A percentile compares a stretch with the other conserved stretches of the same genome.
Conservation (phyloP, 2,329 filamentous ascomycete genomes). For the Ceratocystis variospora region DNA sequence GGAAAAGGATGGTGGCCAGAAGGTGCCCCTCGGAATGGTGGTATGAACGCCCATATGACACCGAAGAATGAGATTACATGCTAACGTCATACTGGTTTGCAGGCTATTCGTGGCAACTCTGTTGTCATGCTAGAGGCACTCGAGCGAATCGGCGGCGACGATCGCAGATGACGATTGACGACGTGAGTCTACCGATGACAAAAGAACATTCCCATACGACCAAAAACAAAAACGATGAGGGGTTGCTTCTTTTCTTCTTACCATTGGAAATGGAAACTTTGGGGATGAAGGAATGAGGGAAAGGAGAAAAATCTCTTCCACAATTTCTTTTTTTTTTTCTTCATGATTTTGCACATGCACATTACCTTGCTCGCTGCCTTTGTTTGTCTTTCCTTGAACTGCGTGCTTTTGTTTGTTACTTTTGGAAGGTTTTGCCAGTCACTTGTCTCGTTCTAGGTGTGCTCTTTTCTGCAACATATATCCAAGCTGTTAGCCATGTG, state of each 20-base stretch:
- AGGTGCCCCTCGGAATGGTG: constrained; percentile 81
- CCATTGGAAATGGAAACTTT: background rate
- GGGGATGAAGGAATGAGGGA: background rate
- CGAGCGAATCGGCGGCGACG: constrained; percentile 51
- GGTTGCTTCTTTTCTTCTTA: background rate
- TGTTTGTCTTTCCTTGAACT: constrained; percentile 1
- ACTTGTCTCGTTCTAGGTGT: background rate
- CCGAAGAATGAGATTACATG: background rate
- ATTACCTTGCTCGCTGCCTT: background rate
- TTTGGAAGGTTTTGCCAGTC: background rate
- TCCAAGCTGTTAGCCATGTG: background rate
- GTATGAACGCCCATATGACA: constrained; percentile 38
- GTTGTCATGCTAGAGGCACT: constrained; percentile 93
- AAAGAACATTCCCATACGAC: background rate
- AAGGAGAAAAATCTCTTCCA: background rate
- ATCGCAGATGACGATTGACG: constrained; percentile 31
- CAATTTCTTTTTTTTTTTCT: background rate
- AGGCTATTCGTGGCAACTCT: constrained; percentile 94
- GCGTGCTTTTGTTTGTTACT: background rate
- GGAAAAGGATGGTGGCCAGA: constrained; percentile 84
- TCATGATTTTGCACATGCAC: background rate
- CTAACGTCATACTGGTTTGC: constrained; percentile 22
- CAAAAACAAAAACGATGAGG: background rate
- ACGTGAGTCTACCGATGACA: constrained; percentile 14
- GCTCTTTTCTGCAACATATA: constrained; percentile 1